Evolutionary conservation across 2,329 filamentous ascomycete species (phyloP).

Genomic region (Aspergillus terreus): DNA sequence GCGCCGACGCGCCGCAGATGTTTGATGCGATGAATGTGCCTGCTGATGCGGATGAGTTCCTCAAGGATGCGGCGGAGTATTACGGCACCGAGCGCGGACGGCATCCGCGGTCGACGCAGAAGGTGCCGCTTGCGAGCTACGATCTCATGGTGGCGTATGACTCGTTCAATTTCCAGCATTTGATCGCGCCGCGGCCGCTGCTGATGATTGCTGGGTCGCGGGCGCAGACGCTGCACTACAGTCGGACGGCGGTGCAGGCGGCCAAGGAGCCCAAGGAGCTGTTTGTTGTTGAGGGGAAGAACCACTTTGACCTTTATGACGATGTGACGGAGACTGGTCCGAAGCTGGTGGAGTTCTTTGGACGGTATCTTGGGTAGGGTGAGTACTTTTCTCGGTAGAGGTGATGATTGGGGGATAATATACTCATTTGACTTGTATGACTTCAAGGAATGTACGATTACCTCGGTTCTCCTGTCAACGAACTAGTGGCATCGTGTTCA

Average conservation of each 20-base stretch:
- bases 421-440: too few species aligned
- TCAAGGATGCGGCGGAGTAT: constrained; percentile 17
- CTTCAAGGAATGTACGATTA: too few species aligned
- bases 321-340: constrained; percentile 16
- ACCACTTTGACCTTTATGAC: constrained; percentile 27
- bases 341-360: constrained; percentile 8
- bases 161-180: constrained; percentile 19
- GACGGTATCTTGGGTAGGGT: not conserved
- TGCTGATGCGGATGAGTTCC: constrained; percentile 9
- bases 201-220: constrained; percentile 23
- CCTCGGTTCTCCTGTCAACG: too few species aligned
- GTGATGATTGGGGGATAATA: too few species aligned
- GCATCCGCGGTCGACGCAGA: constrained; percentile 18
- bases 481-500: too few species aligned
- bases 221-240: constrained; percentile 22
- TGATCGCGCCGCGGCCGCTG: constrained; percentile 24
- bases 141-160: constrained; percentile 24
- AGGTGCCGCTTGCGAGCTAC: constrained; percentile 14
- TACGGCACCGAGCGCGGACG: constrained; percentile 18
- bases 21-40: constrained; percentile 5
- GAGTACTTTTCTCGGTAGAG: too few species aligned
- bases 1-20: constrained; percentile 2
- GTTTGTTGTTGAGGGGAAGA: constrained; percentile 18
- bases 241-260: constrained; percentile 15
- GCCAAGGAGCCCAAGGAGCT: constrained; percentile 27